Evolutionary conservation across 768 basidiomycete species (phyloP).

Genomic region (Leccinellum luteum): DNA sequence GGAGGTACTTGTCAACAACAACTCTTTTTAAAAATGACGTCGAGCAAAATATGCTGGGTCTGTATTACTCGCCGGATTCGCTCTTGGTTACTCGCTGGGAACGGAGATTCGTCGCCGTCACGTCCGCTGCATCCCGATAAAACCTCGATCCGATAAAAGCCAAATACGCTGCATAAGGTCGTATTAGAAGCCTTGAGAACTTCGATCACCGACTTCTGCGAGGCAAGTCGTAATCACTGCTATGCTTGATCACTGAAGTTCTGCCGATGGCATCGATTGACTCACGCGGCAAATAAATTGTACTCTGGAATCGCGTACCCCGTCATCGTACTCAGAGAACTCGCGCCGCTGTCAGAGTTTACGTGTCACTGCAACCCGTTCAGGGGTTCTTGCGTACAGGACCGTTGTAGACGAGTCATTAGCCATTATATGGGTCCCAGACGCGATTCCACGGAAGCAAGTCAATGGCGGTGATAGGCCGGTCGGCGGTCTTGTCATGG

Average conservation of each 20-base stretch:
- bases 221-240: slow-evolving; percentile 15
- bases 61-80: slow-evolving; percentile 16
- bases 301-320: slow-evolving; percentile 21
- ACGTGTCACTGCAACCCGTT: slow-evolving; percentile 20
- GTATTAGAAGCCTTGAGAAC: slow-evolving; percentile 14
- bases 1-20: not conserved
- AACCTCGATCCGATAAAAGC: slow-evolving; percentile 21
- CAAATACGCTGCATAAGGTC: slow-evolving; percentile 12
- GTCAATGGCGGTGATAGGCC: slow-evolving; percentile 29
- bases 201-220: slow-evolving; percentile 15
- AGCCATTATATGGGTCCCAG: slow-evolving; percentile 5
- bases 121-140: slow-evolving; percentile 11
- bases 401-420: slow-evolving; percentile 11
- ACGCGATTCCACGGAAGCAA: slow-evolving; percentile 18
- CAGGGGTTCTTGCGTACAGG: slow-evolving; percentile 6
- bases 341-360: slow-evolving; percentile 29
- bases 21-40: slow-evolving; percentile 4
- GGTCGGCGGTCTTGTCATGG: slow-evolving; percentile 11
- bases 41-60: slow-evolving; percentile 1
- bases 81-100: slow-evolving; percentile 22
- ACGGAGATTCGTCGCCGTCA: slow-evolving; percentile 28
- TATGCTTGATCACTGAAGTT: slow-evolving; percentile 12
- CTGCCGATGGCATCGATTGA: slow-evolving; percentile 33
- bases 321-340: slow-evolving; percentile 16
- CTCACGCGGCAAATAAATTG: slow-evolving; percentile 12